phyloP scores from a whole-genome alignment of 352 stramenopile genomes.

The Lagenidium sp. region DNA sequence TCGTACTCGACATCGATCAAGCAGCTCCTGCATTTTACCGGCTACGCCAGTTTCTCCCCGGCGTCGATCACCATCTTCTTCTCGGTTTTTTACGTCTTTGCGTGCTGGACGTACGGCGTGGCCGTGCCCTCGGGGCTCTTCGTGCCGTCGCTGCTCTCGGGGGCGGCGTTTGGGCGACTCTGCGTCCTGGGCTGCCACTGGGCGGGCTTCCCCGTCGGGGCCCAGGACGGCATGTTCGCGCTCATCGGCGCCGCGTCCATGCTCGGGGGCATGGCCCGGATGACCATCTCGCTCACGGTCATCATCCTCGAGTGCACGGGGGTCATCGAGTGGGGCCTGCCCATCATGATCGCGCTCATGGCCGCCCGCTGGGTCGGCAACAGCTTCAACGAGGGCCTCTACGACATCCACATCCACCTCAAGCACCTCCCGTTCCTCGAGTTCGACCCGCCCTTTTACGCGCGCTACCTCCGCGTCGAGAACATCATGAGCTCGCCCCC shows the following conservation, averaged over 20 bases:
- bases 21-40: constrained; percentile 95
- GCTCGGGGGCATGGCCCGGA: constrained; percentile 94
- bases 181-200: constrained; percentile 61
- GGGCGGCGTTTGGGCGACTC: constrained; percentile 91
- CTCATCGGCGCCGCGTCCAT: constrained; percentile 95
- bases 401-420: constrained; percentile 98
- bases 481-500: constrained; percentile 74
- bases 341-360: constrained; percentile 98
- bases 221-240: constrained; percentile 91
- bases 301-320: constrained; percentile 98
- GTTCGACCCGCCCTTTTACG: constrained; percentile 87
- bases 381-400: constrained; percentile 97
- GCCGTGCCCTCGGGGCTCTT: constrained; percentile 96
- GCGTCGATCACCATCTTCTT: constrained; percentile 96
- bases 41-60: constrained; percentile 86
- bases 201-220: constrained; percentile 49
- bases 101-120: constrained; percentile 95
- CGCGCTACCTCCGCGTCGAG: constrained; percentile 56
- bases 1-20: constrained; percentile 93
- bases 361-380: constrained; percentile 95
- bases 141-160: constrained; percentile 92
- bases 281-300: constrained; percentile 98
- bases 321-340: constrained; percentile 97
- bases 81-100: constrained; percentile 89
- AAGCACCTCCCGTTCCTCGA: constrained; percentile 96